These are phyloP conservation scores for Phaseolus coccineus DNA, from an alignment of 331 rosid species.

Conservation along the genomic window DNA sequence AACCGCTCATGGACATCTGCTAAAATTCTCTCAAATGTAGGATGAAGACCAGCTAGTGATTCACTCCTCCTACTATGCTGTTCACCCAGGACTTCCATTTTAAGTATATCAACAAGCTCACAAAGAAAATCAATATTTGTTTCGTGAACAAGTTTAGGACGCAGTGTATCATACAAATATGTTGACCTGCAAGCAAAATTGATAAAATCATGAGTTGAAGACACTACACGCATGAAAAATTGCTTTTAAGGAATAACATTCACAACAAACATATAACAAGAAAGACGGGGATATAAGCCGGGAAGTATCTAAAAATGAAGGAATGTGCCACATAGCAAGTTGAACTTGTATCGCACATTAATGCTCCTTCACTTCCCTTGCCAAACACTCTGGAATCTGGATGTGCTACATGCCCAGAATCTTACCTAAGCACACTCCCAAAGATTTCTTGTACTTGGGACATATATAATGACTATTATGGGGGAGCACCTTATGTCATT, in stretches of 20 bases:
- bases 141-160: constrained; percentile 96
- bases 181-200: constrained; percentile 75
- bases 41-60: constrained; percentile 85
- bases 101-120: constrained; percentile 95
- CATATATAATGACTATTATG: constrained; percentile 23
- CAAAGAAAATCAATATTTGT: constrained; percentile 91
- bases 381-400: constrained; percentile 2
- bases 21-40: constrained; percentile 91
- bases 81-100: constrained; percentile 92
- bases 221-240: constrained; percentile 4
- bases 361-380: constrained; percentile 12
- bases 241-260: constrained; percentile 22
- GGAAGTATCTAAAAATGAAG: constrained; percentile 18
- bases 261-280: constrained; percentile 3
- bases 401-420: constrained; percentile 21
- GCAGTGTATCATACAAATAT: constrained; percentile 86
- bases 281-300: constrained; percentile 19
- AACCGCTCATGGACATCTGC: constrained; percentile 97
- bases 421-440: constrained; percentile 26
- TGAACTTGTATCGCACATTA: constrained; percentile 27
- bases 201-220: constrained; percentile 26
- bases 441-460: constrained; percentile 8
- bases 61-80: constrained; percentile 77
- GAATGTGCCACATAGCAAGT: constrained; percentile 19
- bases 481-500: constrained; percentile 7